Percentiles rank a stretch among this genome's conserved stretches.
phyloP scores from a whole-genome alignment of 352 stramenopile genomes.

The Pythium grandisporangium region DNA sequence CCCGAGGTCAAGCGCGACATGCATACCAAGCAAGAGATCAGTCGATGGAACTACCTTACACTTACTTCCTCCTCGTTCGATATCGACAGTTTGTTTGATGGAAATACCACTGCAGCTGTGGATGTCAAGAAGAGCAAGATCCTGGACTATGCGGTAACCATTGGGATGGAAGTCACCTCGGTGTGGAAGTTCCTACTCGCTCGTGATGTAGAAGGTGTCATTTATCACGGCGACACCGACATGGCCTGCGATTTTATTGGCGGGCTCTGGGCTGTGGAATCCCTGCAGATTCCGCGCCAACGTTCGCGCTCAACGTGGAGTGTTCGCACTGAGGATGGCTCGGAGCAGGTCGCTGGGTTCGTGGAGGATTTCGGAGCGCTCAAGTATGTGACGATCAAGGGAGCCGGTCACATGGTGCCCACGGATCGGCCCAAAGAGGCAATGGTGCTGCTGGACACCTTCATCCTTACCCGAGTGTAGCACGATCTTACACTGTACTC shows the following conservation, averaged over 20 bases:
- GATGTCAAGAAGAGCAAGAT: conserved; percentile 9
- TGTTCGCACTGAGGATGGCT: background rate
- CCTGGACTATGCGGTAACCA: conserved; percentile 11
- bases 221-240: conserved; percentile 19
- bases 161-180: conserved; percentile 11
- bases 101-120: conserved; percentile 1
- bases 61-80: conserved; percentile 20
- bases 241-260: conserved; percentile 17
- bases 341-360: conserved; percentile 43
- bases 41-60: conserved; percentile 20
- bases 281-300: conserved; percentile 9
- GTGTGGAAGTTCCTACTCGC: conserved; percentile 12
- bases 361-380: conserved; percentile 42
- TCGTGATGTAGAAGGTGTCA: conserved; percentile 9
- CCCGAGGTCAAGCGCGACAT: conserved; percentile 38
- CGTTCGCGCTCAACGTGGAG: conserved; percentile 6
- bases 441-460: conserved; percentile 12
- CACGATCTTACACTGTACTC: too few species aligned
- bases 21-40: conserved; percentile 27
- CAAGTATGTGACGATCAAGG: conserved; percentile 62
- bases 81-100: conserved; percentile 1
- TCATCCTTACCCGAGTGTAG: too few species aligned
- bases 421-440: conserved; percentile 28
- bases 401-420: conserved; percentile 63
- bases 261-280: conserved; percentile 17